These are phyloP conservation scores for Leccinum fallax DNA, from an alignment of 1,284 basidiomycete genomes.

Conservation along the genomic window DNA sequence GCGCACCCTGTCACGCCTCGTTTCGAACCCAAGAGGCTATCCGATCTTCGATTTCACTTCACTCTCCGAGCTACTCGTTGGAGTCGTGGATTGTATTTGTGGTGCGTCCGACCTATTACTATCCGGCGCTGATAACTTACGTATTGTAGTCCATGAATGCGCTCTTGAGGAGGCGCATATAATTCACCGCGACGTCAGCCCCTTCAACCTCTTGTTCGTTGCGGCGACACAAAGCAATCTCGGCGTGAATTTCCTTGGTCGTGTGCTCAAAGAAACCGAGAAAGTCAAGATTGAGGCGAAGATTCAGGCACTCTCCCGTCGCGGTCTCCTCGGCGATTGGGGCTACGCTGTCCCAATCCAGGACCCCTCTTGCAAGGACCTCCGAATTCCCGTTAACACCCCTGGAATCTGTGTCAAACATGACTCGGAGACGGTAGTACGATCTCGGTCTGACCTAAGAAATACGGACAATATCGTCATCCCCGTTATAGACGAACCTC, in stretches of 20 bases:
- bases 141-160: slow-evolving; percentile 3
- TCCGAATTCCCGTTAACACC: background rate
- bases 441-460: background rate
- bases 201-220: slow-evolving; percentile 7
- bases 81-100: background rate
- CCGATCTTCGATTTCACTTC: background rate
- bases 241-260: background rate
- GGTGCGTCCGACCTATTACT: background rate
- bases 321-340: background rate
- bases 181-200: slow-evolving; percentile 7
- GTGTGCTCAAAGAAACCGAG: background rate
- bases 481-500: background rate
- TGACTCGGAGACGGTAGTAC: background rate
- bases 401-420: background rate
- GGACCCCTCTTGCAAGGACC: background rate
- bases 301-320: background rate
- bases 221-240: background rate
- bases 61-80: background rate
- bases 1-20: background rate
- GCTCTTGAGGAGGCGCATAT: background rate
- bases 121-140: background rate
- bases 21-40: background rate
- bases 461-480: background rate
- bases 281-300: background rate
- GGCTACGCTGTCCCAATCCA: background rate